phyloP scores from a whole-genome alignment of 306 rosid genomes.

The Sechiopsis laciniata region DNA sequence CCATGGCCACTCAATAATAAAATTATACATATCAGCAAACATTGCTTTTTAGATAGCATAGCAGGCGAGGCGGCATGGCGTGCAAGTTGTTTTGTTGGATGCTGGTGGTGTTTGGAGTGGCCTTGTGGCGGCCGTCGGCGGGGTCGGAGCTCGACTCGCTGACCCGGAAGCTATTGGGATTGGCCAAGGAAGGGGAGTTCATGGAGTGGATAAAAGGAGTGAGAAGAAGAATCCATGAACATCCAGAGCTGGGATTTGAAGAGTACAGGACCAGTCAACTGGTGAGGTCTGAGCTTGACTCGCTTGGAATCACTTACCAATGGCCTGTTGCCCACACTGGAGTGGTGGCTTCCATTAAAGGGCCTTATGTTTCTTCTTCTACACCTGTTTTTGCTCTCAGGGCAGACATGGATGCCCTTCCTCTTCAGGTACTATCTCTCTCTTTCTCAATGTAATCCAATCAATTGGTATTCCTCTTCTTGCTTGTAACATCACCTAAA shows the following conservation, averaged over 20 bases:
- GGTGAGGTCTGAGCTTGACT: conserved; percentile 41
- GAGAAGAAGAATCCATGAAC: conserved; percentile 40
- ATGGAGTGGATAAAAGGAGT: conserved; percentile 36
- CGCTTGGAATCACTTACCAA: conserved; percentile 30
- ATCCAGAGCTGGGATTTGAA: conserved; percentile 40
- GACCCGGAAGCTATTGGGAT: conserved; percentile 26
- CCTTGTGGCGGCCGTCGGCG: background rate
- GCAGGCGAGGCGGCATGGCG: background rate
- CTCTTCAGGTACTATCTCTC: conserved; percentile 22
- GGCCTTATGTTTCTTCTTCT: conserved; percentile 23
- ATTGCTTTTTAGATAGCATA: background rate
- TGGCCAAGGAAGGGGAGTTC: conserved; percentile 35
- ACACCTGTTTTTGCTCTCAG: conserved; percentile 37
- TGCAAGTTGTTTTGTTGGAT: conserved; percentile 3
- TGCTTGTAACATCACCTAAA: background rate
- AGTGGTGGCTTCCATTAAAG: conserved; percentile 31
- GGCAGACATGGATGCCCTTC: conserved; percentile 49
- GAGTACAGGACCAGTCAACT: conserved; percentile 37
- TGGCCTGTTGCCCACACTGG: conserved; percentile 43
- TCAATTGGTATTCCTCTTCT: background rate
- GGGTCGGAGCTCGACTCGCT: conserved; percentile 29
- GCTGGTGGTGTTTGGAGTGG: background rate
- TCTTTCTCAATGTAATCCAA: background rate
- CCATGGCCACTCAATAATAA: background rate
- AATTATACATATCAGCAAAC: background rate